Evolutionary conservation across 257 asterid genomes (phyloP).

Genomic region (Eustoma russellianum): DNA sequence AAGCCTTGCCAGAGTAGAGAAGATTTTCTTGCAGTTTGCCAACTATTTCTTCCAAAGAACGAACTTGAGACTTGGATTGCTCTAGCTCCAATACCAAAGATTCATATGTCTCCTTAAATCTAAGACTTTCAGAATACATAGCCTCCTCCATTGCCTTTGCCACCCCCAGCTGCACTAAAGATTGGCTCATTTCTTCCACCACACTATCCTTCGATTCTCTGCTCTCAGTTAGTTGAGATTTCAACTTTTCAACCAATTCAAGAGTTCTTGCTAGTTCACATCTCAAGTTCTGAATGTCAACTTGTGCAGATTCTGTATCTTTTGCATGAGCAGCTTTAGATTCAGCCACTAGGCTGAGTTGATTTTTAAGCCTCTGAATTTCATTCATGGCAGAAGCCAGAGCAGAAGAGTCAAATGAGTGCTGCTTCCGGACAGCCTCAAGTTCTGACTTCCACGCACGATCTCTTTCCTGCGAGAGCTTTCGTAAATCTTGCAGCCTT

Average conservation of each 20-base stretch:
- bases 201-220: constrained; percentile 56
- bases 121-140: constrained; percentile 34
- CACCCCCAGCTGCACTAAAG: constrained; percentile 50
- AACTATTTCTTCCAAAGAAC: constrained; percentile 48
- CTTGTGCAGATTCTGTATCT: constrained; percentile 61
- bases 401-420: constrained; percentile 59
- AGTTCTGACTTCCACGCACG: constrained; percentile 78
- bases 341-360: constrained; percentile 36
- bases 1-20: constrained; percentile 7
- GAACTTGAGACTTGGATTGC: constrained; percentile 37
- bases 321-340: constrained; percentile 59
- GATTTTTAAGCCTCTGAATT: constrained; percentile 63
- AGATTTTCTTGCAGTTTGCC: constrained; percentile 35
- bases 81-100: constrained; percentile 53
- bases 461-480: constrained; percentile 79
- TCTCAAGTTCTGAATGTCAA: constrained; percentile 53
- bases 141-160: constrained; percentile 42
- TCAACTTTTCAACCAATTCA: constrained; percentile 48
- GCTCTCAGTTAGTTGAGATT: constrained; percentile 42
- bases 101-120: constrained; percentile 29
- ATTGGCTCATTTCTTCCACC: constrained; percentile 42
- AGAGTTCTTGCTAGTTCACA: constrained; percentile 52
- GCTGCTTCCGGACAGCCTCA: constrained; percentile 75
- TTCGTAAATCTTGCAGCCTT: constrained; percentile 63
- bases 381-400: constrained; percentile 62